Base-by-base conservation (phyloP, 805 yeast genomes). In the Metschnikowia noctiluminum region DNA sequence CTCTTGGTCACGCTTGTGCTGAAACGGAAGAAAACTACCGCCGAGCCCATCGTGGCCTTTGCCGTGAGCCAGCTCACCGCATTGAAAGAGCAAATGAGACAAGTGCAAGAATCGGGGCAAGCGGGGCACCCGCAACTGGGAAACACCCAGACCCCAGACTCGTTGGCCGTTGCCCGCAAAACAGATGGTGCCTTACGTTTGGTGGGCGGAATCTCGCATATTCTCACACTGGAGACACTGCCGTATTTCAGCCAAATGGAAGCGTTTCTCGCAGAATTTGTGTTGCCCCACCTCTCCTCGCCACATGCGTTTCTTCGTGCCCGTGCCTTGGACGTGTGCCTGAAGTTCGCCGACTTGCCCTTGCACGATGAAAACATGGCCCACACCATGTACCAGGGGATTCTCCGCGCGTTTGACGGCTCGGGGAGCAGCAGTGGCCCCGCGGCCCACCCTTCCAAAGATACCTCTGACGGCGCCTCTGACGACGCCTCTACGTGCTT, bases 151-250 rank as follows among this genome's bases (percentile, higher is more conserved):
- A 21, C 21, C 21, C 21, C 21, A 21, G 21, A 21, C 21, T 21
- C 21, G 21, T 21, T 21, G 21, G 21, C 21, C 21, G 21, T 21
- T 2, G 21, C 77, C 10, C 79, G 84, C 54, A 78, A 84, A 60
- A 82, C 81, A 48, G 97, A 90, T 64, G 90, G 96, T 44, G 80
- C 86, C 2, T 70, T 91, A 57, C 79, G 96, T 58, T 79, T 92
- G 58, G 71, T 94, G 42, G 94, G 96, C 5, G 74, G 87, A 12
- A 74, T 92, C 32, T 72, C 89, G 1, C 81, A 79, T 48, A 76
- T 84, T 51, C 71, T 87, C 42, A 68, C 80, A 3, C 63, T 69
- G 14, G 75, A 78, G 41, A 73, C 76, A 40, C 82, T 87, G 10
- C 85, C 86, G 15, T 81, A 79, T 54, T 67, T 67, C 16, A 60